Percentiles rank a stretch among this genome's conserved stretches.
phyloP scores from a whole-genome alignment of 495 filamentous ascomycete species.

The Penicillium salamii region DNA sequence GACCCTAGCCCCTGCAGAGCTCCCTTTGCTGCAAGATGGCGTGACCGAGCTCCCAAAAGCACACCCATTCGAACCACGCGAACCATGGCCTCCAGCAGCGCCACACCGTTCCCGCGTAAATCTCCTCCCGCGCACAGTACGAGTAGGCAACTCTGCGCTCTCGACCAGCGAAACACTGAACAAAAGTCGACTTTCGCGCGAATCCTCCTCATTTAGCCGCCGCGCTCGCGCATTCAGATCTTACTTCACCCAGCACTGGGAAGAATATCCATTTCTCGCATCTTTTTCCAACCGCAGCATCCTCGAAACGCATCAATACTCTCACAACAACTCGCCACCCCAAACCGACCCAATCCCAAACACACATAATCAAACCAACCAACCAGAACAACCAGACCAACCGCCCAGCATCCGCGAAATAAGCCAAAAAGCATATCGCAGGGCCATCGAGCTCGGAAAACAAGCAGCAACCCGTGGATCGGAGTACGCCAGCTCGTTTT shows the following conservation, averaged over 20 bases:
- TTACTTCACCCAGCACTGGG: conserved; percentile 30
- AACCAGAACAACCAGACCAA: conserved; percentile 6
- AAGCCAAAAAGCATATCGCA: conserved; percentile 35
- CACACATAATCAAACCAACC: conserved; percentile 3
- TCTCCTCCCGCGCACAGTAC: conserved; percentile 9
- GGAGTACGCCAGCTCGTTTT: conserved; percentile 1
- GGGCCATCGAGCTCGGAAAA: conserved; percentile 21
- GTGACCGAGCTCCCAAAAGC: conserved; percentile 8
- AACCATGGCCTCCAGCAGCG: conserved; percentile 13
- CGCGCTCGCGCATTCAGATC: conserved; percentile 36
- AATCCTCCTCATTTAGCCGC: conserved; percentile 30
- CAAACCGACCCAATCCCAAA: conserved; percentile 15
- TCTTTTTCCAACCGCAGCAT: conserved; percentile 24
- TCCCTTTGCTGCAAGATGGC: conserved; percentile 23
- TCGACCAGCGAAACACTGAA: conserved; percentile 20
- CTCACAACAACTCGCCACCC: no score
- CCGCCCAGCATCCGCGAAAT: conserved; percentile 9
- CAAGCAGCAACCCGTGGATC: conserved; percentile 3
- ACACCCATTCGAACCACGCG: conserved; percentile 7
- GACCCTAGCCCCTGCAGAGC: conserved; percentile 7
- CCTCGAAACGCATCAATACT: conserved; percentile 6
- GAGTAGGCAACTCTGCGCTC: conserved; percentile 6
- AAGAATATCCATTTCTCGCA: conserved; percentile 27
- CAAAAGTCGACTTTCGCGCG: conserved; percentile 15
- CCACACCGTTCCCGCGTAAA: conserved; percentile 15